Conservation (phyloP, 345 rosid genomes). For the Raphanus sativus region DNA sequence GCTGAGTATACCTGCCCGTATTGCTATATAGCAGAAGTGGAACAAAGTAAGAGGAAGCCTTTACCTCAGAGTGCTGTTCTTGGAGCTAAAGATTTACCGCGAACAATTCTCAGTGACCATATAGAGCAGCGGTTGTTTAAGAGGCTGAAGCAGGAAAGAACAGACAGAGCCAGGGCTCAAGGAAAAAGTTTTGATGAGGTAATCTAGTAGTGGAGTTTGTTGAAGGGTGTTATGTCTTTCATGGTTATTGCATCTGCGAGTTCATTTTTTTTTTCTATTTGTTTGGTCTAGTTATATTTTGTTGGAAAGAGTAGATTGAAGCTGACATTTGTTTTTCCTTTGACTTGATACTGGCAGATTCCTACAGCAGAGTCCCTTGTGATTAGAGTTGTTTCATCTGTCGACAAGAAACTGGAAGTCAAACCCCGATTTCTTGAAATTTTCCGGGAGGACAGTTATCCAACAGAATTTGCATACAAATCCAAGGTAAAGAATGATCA, state of each 20-base stretch:
- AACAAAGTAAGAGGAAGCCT: conserved; percentile 87
- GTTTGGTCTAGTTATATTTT: conserved; percentile 6
- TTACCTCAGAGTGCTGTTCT: conserved; percentile 98
- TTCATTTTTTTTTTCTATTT: background rate
- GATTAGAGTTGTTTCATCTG: conserved; percentile 97
- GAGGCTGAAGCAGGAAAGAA: conserved; percentile 80
- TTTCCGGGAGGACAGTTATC: conserved; percentile 89
- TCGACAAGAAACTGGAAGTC: conserved; percentile 97
- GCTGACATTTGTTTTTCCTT: conserved; percentile 18
- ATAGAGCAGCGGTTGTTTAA: conserved; percentile 83
- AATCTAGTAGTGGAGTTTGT: conserved; percentile 22
- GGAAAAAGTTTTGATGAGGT: conserved; percentile 96
- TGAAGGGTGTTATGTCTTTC: background rate
- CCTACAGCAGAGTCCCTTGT: conserved; percentile 97
- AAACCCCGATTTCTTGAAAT: conserved; percentile 93
- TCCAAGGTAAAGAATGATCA: conserved; percentile 66
- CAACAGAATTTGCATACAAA: conserved; percentile 88
- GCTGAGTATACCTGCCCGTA: conserved; percentile 99
- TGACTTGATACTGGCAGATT: conserved; percentile 51
- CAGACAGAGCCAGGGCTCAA: conserved; percentile 78
- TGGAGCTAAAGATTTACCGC: conserved; percentile 97
- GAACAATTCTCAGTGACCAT: conserved; percentile 94
- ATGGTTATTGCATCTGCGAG: background rate
- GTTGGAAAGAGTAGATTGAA: conserved; percentile 7
- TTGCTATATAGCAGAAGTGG: conserved; percentile 88